phyloP scores from a whole-genome alignment of 352 stramenopile species.

The Discostella stelligera region DNA sequence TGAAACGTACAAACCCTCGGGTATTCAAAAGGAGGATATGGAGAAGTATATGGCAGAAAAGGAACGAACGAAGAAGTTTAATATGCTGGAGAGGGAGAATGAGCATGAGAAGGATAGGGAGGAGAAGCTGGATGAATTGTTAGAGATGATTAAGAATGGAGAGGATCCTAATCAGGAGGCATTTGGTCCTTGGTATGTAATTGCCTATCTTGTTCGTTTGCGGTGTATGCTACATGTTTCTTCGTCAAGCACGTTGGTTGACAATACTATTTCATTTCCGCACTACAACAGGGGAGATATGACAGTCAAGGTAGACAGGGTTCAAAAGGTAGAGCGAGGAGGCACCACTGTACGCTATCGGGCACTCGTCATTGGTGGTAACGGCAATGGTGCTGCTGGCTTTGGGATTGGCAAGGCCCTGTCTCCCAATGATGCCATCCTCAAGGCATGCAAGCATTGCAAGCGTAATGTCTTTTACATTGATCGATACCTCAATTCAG shows the following conservation, averaged over 20 bases:
- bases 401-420: constrained; percentile 91
- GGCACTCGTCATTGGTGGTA: constrained; percentile 91
- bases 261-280: not conserved
- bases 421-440: constrained; percentile 87
- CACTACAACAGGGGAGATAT: constrained; percentile 63
- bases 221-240: not conserved
- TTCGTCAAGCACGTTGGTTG: not conserved
- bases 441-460: constrained; percentile 87
- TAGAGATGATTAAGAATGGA: constrained; percentile 54
- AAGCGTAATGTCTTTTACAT: constrained; percentile 94
- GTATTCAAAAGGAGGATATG: constrained; percentile 42
- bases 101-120: too few relatives aligned
- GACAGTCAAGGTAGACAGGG: constrained; percentile 78
- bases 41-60: constrained; percentile 44
- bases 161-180: constrained; percentile 56
- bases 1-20: constrained; percentile 26
- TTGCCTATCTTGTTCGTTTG: not conserved
- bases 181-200: constrained; percentile 55
- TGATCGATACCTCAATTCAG: constrained; percentile 90
- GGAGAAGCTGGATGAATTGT: constrained; percentile 54
- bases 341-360: constrained; percentile 91
- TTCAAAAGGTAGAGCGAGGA: constrained; percentile 87
- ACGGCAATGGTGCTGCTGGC: constrained; percentile 89
- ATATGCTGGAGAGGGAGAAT: constrained; percentile 35
- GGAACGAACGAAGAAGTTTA: constrained; percentile 42